A percentile compares a stretch with the other conserved stretches of the same genome.
Conservation (phyloP, 306 rosid species). For the Ochetophila trinervis region DNA sequence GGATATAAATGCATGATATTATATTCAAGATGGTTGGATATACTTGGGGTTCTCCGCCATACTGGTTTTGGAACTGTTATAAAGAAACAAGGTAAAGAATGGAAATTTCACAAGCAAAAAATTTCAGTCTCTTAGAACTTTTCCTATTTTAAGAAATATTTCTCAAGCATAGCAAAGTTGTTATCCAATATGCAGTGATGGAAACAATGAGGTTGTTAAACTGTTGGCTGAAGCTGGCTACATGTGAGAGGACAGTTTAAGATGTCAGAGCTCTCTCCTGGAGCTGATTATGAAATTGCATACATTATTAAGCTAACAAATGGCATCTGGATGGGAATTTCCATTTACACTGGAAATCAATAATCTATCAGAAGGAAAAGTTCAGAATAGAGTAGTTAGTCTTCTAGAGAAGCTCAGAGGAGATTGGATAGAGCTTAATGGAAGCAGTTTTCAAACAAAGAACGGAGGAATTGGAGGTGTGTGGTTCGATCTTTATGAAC, state of each 20-base stretch:
- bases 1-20: neutral
- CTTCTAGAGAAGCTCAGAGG: slow-evolving; percentile 10
- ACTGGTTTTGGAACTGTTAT: slow-evolving; percentile 25
- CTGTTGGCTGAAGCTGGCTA: neutral
- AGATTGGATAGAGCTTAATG: slow-evolving; percentile 9
- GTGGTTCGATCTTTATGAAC: neutral
- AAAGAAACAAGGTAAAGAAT: slow-evolving; percentile 12
- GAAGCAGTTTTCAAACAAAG: neutral
- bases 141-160: too few species aligned
- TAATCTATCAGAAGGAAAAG: neutral
- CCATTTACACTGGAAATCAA: slow-evolving; percentile 6
- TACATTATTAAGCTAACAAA: slow-evolving; percentile 16
- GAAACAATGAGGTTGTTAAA: slow-evolving; percentile 23
- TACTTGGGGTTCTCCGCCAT: neutral
- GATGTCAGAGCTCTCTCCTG: slow-evolving; percentile 16
- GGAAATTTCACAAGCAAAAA: neutral
- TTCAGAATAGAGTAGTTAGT: neutral
- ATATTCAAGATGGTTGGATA: slow-evolving; percentile 10
- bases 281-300: slow-evolving; percentile 17
- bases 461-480: neutral
- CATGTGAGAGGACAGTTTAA: slow-evolving; percentile 18
- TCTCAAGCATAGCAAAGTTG: too few species aligned
- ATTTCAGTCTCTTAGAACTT: too few species aligned
- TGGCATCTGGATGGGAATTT: slow-evolving; percentile 24
- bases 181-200: neutral